A percentile compares a stretch with the other conserved stretches of the same genome.
phyloP scores from a whole-genome alignment of 768 basidiomycete species.

The Trametes villosa region DNA sequence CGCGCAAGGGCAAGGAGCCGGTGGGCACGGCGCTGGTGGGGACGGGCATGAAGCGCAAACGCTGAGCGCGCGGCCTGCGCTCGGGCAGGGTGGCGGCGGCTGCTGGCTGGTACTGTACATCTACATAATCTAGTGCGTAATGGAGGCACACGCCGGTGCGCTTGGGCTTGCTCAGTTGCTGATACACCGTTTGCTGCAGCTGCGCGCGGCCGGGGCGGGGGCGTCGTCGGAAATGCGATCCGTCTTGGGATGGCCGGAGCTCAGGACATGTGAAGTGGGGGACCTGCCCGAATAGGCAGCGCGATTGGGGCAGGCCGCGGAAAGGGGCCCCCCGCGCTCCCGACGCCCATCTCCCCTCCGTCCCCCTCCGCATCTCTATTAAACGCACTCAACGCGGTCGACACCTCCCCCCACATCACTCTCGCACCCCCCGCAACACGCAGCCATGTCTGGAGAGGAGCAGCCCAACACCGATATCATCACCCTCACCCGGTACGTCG shows the following conservation, averaged over 20 bases:
- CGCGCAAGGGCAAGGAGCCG: constrained; percentile 63
- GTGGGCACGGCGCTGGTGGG: constrained; percentile 35
- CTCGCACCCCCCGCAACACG: constrained; percentile 16
- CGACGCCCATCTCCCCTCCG: constrained; percentile 18
- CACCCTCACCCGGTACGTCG: constrained; percentile 83
- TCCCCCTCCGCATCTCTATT: constrained; percentile 20
- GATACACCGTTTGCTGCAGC: not conserved
- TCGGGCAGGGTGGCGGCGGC: not conserved
- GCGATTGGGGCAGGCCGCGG: constrained; percentile 14
- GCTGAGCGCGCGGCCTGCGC: constrained; percentile 41
- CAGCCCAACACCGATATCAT: constrained; percentile 84
- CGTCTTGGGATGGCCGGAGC: constrained; percentile 11
- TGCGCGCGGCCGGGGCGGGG: no score
- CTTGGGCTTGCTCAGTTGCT: no score
- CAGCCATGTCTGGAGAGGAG: constrained; percentile 51
- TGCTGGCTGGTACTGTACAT: constrained; percentile 12
- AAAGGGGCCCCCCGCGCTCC: constrained; percentile 20
- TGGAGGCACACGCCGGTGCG: constrained; percentile 2
- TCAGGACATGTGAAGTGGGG: constrained; percentile 26
- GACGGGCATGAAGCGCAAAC: constrained; percentile 66
- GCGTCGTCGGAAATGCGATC: not conserved
- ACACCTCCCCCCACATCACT: not conserved
- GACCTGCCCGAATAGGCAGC: constrained; percentile 19
- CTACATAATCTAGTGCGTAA: constrained; percentile 23
- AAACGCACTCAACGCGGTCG: constrained; percentile 10